Percentiles rank a stretch among this genome's conserved stretches.
Conservation (phyloP, 768 basidiomycete genomes). For the Pisolithus tinctorius region DNA sequence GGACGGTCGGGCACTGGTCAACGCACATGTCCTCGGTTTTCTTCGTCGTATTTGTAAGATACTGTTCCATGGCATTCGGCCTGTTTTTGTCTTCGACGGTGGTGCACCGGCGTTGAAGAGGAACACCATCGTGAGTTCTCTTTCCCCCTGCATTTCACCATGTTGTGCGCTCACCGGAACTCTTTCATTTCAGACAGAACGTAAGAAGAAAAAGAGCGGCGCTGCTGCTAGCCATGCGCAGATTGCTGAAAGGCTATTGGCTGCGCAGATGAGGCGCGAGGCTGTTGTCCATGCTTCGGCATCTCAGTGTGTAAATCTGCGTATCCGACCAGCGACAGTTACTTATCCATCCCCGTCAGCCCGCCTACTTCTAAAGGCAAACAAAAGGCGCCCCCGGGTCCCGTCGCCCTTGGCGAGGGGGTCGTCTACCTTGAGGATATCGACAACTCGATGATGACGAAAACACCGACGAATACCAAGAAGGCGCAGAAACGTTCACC, state of each 20-base stretch:
- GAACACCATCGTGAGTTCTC: slow-evolving; percentile 68
- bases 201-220: slow-evolving; percentile 87
- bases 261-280: slow-evolving; percentile 87
- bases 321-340: not conserved
- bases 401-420: slow-evolving; percentile 57
- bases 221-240: slow-evolving; percentile 81
- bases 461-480: slow-evolving; percentile 38
- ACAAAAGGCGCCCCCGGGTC: slow-evolving; percentile 37
- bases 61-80: slow-evolving; percentile 94
- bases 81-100: slow-evolving; percentile 98
- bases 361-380: slow-evolving; percentile 34
- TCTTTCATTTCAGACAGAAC: slow-evolving; percentile 59
- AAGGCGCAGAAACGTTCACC: slow-evolving; percentile 29
- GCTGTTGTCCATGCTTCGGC: slow-evolving; percentile 62
- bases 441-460: slow-evolving; percentile 40
- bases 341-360: slow-evolving; percentile 6
- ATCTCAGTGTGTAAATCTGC: slow-evolving; percentile 32
- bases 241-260: slow-evolving; percentile 86
- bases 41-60: slow-evolving; percentile 88
- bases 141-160: not conserved
- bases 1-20: slow-evolving; percentile 82
- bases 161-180: slow-evolving; percentile 2
- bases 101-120: slow-evolving; percentile 89
- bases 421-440: slow-evolving; percentile 90
- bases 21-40: slow-evolving; percentile 92